Base-by-base conservation (phyloP, 106 monocot genomes). In the Dioscorea zingiberensis region DNA sequence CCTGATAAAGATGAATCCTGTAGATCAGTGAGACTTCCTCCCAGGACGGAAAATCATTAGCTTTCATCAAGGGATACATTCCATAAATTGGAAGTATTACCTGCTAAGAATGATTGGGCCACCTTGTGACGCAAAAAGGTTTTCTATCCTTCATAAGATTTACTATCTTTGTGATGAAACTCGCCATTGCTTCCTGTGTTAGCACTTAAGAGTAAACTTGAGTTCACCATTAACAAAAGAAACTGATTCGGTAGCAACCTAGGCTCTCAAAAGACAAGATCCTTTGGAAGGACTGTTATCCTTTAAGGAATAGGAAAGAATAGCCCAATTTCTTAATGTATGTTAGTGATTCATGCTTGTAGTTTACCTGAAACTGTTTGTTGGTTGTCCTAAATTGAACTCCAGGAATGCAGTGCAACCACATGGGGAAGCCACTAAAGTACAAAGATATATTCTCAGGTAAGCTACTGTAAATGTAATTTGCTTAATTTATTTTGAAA, bases 61-160 rank as follows among this genome's bases (percentile, higher is more conserved):
- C 12, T 26, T 27, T 15, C 26, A 16, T 16, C 11, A 28, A 59
- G 19, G 51, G 16, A 7, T 49, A 49, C 2, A 49, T 16, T 49
- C n/a, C n/a, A n/a, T n/a, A 16, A 14, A 49, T 15, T 26, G 45
- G 22, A 64, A 46, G 64, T 22, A 18, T 65, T 57, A 76, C 76
- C 69, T 76, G 76, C 47, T 48, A 21, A 83, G 74, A 47, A 83
- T 78, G 66, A 83, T 78, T 27, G 83, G 78, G 13, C 83, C 83
- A 15, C 83, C 83, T 75, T 84, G 83, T 47, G 75, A 55, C 24
- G 79, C 79, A 67, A 79, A 72, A 8, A 84, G 71, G 16, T 79
- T 76, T 27, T 71, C 75, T n/a, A n/a, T 79, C 69, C 63, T 75
- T 79, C 83, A 84, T 68, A 38, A 71, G 26, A 48, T 67, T 23